A percentile compares a stretch with the other conserved stretches of the same genome.
Conservation (phyloP, 202 grass and related monocot species). For the Zoysia matrella region DNA sequence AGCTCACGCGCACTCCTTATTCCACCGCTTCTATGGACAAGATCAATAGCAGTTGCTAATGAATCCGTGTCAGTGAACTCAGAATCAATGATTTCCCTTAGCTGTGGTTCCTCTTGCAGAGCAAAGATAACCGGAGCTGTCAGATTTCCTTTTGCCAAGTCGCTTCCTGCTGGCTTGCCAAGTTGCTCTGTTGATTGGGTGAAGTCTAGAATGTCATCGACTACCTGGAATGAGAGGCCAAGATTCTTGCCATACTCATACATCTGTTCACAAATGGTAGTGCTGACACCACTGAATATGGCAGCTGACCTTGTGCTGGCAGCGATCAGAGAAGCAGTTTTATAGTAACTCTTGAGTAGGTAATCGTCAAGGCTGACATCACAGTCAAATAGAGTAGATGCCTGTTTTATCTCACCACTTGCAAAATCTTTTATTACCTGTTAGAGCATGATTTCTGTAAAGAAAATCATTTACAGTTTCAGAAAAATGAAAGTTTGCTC, state of each 20-base stretch:
- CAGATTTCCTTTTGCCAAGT: constrained; percentile 82
- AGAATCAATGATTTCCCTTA: constrained; percentile 82
- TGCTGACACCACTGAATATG: constrained; percentile 71
- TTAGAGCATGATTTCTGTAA: constrained; percentile 8
- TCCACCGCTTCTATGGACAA: constrained; percentile 67
- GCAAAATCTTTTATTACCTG: constrained; percentile 99
- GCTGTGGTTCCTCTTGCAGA: constrained; percentile 54
- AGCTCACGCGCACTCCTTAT: constrained; percentile 70
- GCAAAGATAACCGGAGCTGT: constrained; percentile 85
- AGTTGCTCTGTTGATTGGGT: constrained; percentile 92
- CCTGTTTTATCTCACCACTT: constrained; percentile 95
- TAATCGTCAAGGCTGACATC: constrained; percentile 90
- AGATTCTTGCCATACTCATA: constrained; percentile 87
- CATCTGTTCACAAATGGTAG: constrained; percentile 74
- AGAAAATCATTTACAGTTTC: not conserved
- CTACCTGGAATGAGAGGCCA: constrained; percentile 86
- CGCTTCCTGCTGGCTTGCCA: constrained; percentile 85
- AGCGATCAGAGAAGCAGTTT: constrained; percentile 84
- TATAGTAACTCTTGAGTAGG: constrained; percentile 97
- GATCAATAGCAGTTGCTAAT: constrained; percentile 63
- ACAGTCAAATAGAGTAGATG: constrained; percentile 75
- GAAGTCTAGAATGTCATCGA: constrained; percentile 96
- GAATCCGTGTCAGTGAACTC: constrained; percentile 77
- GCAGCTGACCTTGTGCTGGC: constrained; percentile 88
- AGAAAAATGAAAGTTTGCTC: constrained; percentile 21